These are phyloP conservation scores for Wickerhamomyces alni DNA, from an alignment of 805 yeast genomes.

Conservation along the genomic window DNA sequence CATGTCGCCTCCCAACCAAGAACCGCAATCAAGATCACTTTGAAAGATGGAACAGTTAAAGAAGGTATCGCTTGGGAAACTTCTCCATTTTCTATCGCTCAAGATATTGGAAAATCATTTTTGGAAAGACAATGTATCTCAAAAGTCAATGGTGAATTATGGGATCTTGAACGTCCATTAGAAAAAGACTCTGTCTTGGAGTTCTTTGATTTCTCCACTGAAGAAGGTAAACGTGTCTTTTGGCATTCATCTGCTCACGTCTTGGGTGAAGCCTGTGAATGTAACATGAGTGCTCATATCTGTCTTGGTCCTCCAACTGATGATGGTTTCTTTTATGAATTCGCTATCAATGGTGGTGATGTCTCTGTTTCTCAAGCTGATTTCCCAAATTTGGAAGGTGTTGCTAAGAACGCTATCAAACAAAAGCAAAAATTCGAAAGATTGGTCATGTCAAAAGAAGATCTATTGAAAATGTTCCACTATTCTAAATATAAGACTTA, in stretches of 20 bases:
- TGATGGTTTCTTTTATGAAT: conserved; percentile 96
- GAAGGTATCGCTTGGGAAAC: conserved; percentile 87
- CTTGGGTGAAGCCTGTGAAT: conserved; percentile 96
- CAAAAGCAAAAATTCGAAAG: conserved; percentile 95
- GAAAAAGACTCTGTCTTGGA: conserved; percentile 68
- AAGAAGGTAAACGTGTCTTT: conserved; percentile 93
- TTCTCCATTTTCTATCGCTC: conserved; percentile 81
- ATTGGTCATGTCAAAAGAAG: conserved; percentile 86
- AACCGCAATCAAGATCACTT: conserved; percentile 66
- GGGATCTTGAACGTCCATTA: conserved; percentile 95
- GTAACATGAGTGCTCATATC: conserved; percentile 91
- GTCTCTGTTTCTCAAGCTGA: conserved; percentile 75
- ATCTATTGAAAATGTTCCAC: conserved; percentile 84
- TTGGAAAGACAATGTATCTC: conserved; percentile 87
- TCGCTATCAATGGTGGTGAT: conserved; percentile 76
- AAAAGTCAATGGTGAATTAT: conserved; percentile 81
- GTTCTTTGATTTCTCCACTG: conserved; percentile 83
- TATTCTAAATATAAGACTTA: conserved; percentile 95
- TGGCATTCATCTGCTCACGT: conserved; percentile 99
- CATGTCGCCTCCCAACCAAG: conserved; percentile 57
- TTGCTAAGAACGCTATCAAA: conserved; percentile 84
- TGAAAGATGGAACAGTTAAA: conserved; percentile 79
- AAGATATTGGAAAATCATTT: conserved; percentile 78
- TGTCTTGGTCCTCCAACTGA: conserved; percentile 95
- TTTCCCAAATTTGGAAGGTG: conserved; percentile 76